These are phyloP conservation scores for Massariosphaeria phaeospora DNA, from an alignment of 495 filamentous ascomycete genomes.

Conservation along the genomic window DNA sequence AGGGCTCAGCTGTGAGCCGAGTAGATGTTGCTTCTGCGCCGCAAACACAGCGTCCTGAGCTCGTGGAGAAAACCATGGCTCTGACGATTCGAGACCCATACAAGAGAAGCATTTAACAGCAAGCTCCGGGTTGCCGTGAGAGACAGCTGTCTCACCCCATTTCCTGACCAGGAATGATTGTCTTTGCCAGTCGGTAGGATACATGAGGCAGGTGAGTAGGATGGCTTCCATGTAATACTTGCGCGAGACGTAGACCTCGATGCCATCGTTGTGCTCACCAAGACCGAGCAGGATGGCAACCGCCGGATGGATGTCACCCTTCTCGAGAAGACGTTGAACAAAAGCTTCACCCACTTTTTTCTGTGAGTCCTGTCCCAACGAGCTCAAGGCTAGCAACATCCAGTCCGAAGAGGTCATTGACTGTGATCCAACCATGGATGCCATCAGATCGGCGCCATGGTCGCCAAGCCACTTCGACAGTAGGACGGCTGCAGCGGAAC, in stretches of 20 bases:
- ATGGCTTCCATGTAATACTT: conserved; percentile 88
- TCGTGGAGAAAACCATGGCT: conserved; percentile 79
- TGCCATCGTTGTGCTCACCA: conserved; percentile 88
- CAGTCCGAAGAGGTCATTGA: conserved; percentile 86
- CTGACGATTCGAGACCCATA: conserved; percentile 46
- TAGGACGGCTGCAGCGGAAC: conserved; percentile 71
- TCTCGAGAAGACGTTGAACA: conserved; percentile 82
- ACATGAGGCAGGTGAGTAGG: conserved; percentile 67
- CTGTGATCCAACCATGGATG: conserved; percentile 65
- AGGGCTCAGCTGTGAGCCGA: conserved; percentile 39
- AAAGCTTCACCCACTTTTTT: conserved; percentile 89
- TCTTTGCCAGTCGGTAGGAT: conserved; percentile 72
- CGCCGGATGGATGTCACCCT: conserved; percentile 85
- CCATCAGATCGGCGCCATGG: conserved; percentile 73
- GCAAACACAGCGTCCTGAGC: conserved; percentile 59
- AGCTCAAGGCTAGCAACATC: conserved; percentile 92
- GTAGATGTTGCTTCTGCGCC: conserved; percentile 40
- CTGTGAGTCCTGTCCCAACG: conserved; percentile 74
- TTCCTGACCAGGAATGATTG: conserved; percentile 81
- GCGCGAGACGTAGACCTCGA: conserved; percentile 93
- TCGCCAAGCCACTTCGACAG: conserved; percentile 91
- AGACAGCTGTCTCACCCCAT: conserved; percentile 90
- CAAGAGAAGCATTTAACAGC: conserved; percentile 73
- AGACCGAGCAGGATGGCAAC: conserved; percentile 87
- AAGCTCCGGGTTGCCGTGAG: conserved; percentile 78